phyloP scores from a whole-genome alignment of 805 yeast genomes.

The Cyberlindnera petersonii region DNA sequence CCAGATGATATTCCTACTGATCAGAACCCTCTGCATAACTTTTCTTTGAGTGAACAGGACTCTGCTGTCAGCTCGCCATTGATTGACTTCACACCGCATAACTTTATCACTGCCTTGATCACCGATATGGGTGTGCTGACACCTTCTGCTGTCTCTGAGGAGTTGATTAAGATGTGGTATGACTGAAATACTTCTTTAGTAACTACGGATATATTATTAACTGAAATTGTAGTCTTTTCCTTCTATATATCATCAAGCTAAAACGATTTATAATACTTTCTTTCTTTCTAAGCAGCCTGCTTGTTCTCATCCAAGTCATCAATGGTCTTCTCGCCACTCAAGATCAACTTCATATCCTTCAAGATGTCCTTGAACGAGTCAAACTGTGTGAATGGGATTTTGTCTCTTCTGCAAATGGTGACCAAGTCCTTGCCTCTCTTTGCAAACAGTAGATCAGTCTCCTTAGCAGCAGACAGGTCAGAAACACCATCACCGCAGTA shows the following conservation, averaged over 20 bases:
- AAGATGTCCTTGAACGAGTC: slow-evolving; percentile 72
- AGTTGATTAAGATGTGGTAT: slow-evolving; percentile 96
- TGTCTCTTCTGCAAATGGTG: slow-evolving; percentile 74
- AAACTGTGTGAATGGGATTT: slow-evolving; percentile 83
- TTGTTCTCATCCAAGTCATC: slow-evolving; percentile 34
- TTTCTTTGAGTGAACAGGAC: slow-evolving; percentile 34
- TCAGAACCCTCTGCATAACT: slow-evolving; percentile 38
- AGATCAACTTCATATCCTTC: slow-evolving; percentile 50
- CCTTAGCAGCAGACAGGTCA: slow-evolving; percentile 91
- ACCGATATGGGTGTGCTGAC: slow-evolving; percentile 96
- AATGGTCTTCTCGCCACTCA: slow-evolving; percentile 38
- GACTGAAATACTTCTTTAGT: slow-evolving; percentile 44
- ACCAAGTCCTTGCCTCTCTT: slow-evolving; percentile 89
- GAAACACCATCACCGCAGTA: slow-evolving; percentile 98
- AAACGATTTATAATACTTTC: no score
- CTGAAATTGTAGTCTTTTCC: background rate
- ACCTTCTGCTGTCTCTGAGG: slow-evolving; percentile 98
- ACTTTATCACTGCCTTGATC: slow-evolving; percentile 89
- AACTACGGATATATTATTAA: background rate
- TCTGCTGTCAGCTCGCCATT: slow-evolving; percentile 46
- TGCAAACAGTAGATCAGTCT: slow-evolving; percentile 90
- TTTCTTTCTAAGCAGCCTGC: no score
- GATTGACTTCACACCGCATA: slow-evolving; percentile 94
- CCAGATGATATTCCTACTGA: slow-evolving; percentile 84
- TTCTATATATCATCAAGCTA: no score